phyloP scores from a whole-genome alignment of 495 filamentous ascomycete species.

The Acidiella bohemica region DNA sequence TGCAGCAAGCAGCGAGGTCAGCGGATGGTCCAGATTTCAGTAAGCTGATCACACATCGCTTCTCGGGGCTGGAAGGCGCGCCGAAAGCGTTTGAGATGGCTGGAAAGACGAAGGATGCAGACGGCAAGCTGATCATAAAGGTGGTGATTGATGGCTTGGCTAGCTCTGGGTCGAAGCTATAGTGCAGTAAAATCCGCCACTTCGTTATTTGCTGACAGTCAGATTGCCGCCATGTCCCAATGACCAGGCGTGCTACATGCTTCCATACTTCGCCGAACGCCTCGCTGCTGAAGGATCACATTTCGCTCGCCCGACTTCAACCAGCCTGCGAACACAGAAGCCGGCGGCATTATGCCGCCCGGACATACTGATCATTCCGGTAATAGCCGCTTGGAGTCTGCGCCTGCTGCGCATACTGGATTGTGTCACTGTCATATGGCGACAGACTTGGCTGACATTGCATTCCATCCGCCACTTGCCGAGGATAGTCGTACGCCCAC shows the following conservation, averaged over 20 bases:
- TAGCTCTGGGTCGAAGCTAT: background rate
- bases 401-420: constrained; percentile 13
- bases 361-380: constrained; percentile 18
- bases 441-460: constrained; percentile 19
- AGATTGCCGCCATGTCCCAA: constrained; percentile 15
- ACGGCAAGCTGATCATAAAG: constrained; percentile 69
- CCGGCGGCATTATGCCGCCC: no score
- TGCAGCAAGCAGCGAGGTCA: constrained; percentile 40
- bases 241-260: constrained; percentile 12
- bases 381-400: constrained; percentile 16
- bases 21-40: constrained; percentile 50
- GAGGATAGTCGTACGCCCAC: constrained; percentile 19
- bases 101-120: constrained; percentile 62
- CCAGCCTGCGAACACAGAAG: no score
- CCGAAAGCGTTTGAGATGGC: constrained; percentile 68
- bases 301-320: no score
- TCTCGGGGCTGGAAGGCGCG: constrained; percentile 50
- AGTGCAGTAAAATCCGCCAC: background rate
- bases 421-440: constrained; percentile 5
- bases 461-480: constrained; percentile 22
- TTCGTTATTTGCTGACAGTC: no score
- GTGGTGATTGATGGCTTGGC: constrained; percentile 51
- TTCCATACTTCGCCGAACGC: no score
- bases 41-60: constrained; percentile 63
- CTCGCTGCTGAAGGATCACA: no score